These are phyloP conservation scores for Russula abietina DNA, from an alignment of 768 basidiomycete genomes.

Conservation along the genomic window DNA sequence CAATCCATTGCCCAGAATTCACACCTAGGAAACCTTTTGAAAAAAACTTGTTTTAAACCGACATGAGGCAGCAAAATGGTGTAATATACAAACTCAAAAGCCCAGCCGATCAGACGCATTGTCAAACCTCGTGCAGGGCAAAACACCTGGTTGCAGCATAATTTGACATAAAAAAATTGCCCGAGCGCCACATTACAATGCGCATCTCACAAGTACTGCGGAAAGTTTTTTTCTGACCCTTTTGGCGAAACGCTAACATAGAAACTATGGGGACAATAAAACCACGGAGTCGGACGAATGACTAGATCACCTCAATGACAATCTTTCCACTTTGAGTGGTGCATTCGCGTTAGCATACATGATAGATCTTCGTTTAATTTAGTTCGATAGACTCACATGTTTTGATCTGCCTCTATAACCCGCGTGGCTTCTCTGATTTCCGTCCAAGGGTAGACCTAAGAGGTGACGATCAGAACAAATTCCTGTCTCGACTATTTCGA, in stretches of 20 bases:
- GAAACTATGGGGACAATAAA: background rate
- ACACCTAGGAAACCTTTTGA: background rate
- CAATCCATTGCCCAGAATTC: background rate
- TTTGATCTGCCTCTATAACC: slow-evolving; percentile 77
- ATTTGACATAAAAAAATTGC: background rate
- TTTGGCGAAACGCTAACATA: background rate
- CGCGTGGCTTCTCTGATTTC: slow-evolving; percentile 74
- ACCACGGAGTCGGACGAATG: background rate
- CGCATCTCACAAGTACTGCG: background rate
- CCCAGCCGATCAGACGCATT: background rate
- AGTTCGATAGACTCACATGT: slow-evolving; percentile 33
- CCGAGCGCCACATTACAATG: background rate
- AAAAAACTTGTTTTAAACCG: background rate
- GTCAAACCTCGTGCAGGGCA: background rate
- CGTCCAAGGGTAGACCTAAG: slow-evolving; percentile 72
- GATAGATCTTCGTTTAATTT: background rate
- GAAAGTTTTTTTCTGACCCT: background rate
- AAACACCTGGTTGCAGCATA: background rate
- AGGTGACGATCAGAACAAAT: slow-evolving; percentile 1
- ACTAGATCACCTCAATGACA: slow-evolving; percentile 27
- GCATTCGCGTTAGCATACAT: slow-evolving; percentile 1
- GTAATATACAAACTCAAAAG: background rate
- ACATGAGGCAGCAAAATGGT: background rate
- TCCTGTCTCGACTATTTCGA: background rate
- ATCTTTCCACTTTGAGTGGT: slow-evolving; percentile 27